Evolutionary conservation across 1,284 basidiomycete species (phyloP), one percentile per base, ranked within the genome.

Genomic region (Leccinum solheimii): DNA sequence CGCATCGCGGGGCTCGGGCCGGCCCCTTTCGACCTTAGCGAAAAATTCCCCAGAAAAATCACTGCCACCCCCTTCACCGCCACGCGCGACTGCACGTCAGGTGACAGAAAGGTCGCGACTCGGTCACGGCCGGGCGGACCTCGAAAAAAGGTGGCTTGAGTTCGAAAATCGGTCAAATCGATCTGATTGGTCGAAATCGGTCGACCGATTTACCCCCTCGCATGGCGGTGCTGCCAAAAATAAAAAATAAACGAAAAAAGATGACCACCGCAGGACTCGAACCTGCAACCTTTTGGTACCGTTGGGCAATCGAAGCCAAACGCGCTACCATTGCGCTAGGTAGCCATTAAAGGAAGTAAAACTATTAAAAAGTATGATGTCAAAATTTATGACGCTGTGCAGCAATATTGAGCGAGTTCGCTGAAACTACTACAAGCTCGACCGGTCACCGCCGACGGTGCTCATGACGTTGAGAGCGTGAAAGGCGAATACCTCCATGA

Each of bases 271-370:
- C 87, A 89, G 86, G 88, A 89, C 87, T 91, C 88, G 88, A 91
- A 91, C 88, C 88, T 89, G 86, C 87, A 89, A 86, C 87, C 87
- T 89, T 87, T 87, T 88, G 87, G 85, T 90, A 64, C 72, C 77
- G 76, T 73, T 63, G 73, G 85, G 71, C 85, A 70, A 84, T 90
- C 88, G 88, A 90, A 90, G 87, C 87, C 88, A 90, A 88, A 90
- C 87, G 87, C 88, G 87, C 88, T 90, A 89, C 88, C 88, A 74
- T 75, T 75, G 72, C 74, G 74, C 72, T 72, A 75, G 72, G 72
- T 75, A 75, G 74, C 73, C 69, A 48, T 58, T 86, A 59, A 62
- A 9, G 23, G 4, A 26, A 16, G 16, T 5, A 2, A 8, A 16
- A 9, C 19, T 16, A 26, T 26, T 9, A 2, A 26, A 4, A 50